Evolutionary conservation across 192 early-diverging fungal genomes (phyloP), one percentile per base, ranked within the genome.

Genomic region (Diversispora epigaea): DNA sequence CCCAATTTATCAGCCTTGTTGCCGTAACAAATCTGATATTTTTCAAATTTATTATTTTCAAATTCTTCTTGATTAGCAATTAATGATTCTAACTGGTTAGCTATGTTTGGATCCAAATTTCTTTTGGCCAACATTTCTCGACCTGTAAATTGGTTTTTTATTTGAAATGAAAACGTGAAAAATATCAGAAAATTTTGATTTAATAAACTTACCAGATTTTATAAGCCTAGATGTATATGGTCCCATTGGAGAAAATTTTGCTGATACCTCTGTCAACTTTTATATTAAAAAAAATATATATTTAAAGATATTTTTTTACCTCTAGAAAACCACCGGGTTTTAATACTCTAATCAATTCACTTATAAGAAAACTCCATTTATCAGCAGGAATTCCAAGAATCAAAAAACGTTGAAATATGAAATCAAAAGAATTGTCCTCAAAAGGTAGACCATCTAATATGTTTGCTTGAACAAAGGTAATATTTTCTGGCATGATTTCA

Each of bases 321-420:
- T 82, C 81, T 56, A 82, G 72, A 75, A 73, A 82, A 0, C 73
- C 81, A 12, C 81, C 81, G 21, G 81, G 76, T 50, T 82, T 82
- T 76, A 80, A 72, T 3, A 82, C 78, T 11, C 81, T 75, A 6
- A 49, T 57, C 41, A 82, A 44, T 15, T 82, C 81, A 3, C 19
- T 21, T 3, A 69, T 50, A 46, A 69, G 45, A 39, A 79, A 47
- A 0, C 66, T 73, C 80, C 82, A 81, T 9, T 81, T 70, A 43
- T 81, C 73, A 6, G 73, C 58, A 0, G 79, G 77, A 15, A 84
- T 52, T 3, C 75, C 76, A 6, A 75, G 41, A 61, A 75, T 75
- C 32, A 84, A 72, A 54, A 79, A 80, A 25, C 82, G 71, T 17
- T 79, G 76, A 56, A 74, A 76, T 17, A 84, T 75, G 57, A 79